Percentiles rank a stretch among this genome's conserved stretches.
Conservation (phyloP, 2,329 filamentous ascomycete genomes). For the Clarireedia sp. region DNA sequence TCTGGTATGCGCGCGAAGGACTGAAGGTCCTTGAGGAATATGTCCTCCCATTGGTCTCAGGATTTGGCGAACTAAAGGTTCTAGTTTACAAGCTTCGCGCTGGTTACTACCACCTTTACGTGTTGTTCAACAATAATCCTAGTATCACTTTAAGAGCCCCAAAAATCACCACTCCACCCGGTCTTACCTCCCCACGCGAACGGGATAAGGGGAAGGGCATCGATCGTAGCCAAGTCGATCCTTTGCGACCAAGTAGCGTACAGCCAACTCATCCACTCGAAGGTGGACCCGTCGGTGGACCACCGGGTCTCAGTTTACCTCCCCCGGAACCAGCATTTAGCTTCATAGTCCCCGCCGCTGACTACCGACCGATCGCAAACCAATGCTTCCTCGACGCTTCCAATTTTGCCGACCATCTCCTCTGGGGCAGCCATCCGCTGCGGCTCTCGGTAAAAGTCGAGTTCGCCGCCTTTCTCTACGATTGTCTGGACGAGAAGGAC, state of each 20-base stretch:
- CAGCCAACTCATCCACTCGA: constrained; percentile 29
- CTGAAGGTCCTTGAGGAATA: constrained; percentile 80
- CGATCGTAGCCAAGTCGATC: constrained; percentile 17
- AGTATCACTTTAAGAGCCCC: constrained; percentile 40
- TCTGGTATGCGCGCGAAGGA: constrained; percentile 92
- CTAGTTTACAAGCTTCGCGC: constrained; percentile 86
- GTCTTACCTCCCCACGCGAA: constrained; percentile 24
- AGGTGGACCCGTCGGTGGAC: constrained; percentile 38
- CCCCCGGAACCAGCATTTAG: constrained; percentile 45
- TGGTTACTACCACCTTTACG: constrained; percentile 94
- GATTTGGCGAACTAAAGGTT: constrained; percentile 76
- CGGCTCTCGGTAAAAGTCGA: constrained; percentile 86
- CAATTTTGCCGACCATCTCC: constrained; percentile 61
- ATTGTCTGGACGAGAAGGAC: constrained; percentile 78
- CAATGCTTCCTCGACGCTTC: constrained; percentile 74
- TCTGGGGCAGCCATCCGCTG: constrained; percentile 84
- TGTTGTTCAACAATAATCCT: constrained; percentile 89
- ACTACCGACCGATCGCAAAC: constrained; percentile 79
- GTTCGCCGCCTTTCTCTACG: constrained; percentile 86
- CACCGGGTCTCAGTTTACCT: constrained; percentile 32
- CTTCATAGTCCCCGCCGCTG: constrained; percentile 68
- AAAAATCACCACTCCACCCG: constrained; percentile 34
- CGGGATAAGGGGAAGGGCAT: constrained; percentile 28
- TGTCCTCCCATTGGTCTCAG: constrained; percentile 75
- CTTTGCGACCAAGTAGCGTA: constrained; percentile 25